A percentile compares a stretch with the other conserved stretches of the same genome.
phyloP scores from a whole-genome alignment of 2,329 filamentous ascomycete genomes.

The Fusarium chlamydosporum region DNA sequence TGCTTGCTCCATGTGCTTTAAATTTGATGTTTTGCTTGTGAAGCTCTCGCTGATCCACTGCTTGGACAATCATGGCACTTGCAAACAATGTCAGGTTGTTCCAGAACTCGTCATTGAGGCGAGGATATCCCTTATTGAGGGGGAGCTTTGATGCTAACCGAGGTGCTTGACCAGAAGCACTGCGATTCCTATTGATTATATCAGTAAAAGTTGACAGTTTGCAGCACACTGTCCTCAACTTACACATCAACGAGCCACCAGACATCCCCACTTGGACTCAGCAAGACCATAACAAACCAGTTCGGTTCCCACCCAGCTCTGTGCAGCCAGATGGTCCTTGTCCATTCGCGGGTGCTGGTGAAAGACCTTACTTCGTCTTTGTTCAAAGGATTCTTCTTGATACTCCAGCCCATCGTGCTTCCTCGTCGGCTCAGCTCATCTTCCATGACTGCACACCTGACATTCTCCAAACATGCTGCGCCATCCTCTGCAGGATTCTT shows the following conservation, averaged over 20 bases:
- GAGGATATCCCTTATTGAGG: conserved; percentile 61
- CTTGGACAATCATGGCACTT: conserved; percentile 66
- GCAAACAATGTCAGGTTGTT: conserved; percentile 65
- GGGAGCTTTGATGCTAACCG: conserved; percentile 59
- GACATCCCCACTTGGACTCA: conserved; percentile 79
- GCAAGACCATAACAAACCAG: conserved; percentile 80
- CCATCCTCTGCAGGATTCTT: conserved; percentile 71
- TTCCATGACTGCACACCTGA: conserved; percentile 73
- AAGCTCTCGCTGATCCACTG: conserved; percentile 64
- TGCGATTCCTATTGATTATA: conserved; percentile 46
- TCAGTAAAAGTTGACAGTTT: conserved; percentile 35
- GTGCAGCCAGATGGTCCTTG: conserved; percentile 77
- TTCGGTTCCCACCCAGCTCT: conserved; percentile 77
- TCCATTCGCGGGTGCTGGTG: conserved; percentile 73
- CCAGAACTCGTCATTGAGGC: conserved; percentile 66
- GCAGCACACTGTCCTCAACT: conserved; percentile 47
- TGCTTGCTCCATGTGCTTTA: conserved; percentile 53
- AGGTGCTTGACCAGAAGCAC: conserved; percentile 45
- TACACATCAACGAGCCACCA: conserved; percentile 83
- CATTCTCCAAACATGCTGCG: conserved; percentile 68
- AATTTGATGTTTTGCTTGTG: conserved; percentile 62
- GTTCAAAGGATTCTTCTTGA: conserved; percentile 63
- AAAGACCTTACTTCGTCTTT: conserved; percentile 70
- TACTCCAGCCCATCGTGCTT: conserved; percentile 75
- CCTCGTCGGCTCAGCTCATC: conserved; percentile 73